Percentiles rank a stretch among this genome's conserved stretches.
Evolutionary conservation across 2,329 filamentous ascomycete species (phyloP).

Genomic region (Colletotrichum sp.): DNA sequence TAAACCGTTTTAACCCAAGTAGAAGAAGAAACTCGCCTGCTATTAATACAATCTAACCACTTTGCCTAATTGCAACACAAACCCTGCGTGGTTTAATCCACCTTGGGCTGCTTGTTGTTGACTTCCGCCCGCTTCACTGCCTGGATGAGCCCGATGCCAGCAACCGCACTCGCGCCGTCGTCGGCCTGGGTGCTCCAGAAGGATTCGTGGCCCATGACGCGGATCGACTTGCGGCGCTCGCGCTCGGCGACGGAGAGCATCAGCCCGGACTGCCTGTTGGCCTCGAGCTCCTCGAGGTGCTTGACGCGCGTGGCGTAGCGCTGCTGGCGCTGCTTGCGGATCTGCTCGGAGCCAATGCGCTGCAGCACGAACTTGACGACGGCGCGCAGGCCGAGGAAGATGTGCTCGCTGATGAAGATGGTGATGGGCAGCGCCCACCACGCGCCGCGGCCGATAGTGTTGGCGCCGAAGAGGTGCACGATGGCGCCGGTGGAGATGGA

Average conservation of each 20-base stretch:
- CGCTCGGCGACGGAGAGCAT: slow-evolving; percentile 38
- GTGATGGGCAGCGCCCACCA: slow-evolving; percentile 72
- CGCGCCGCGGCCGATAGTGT: slow-evolving; percentile 58
- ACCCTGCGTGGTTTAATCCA: not conserved
- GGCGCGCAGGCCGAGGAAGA: slow-evolving; percentile 67
- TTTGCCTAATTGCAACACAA: not conserved
- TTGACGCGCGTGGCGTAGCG: slow-evolving; percentile 41
- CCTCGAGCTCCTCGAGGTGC: slow-evolving; percentile 46
- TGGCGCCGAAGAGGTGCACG: slow-evolving; percentile 72
- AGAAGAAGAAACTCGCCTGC: not conserved
- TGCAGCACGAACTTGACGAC: slow-evolving; percentile 40
- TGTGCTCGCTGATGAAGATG: slow-evolving; percentile 76
- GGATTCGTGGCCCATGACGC: slow-evolving; percentile 34
- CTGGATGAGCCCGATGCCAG: slow-evolving; percentile 38
- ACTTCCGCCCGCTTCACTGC: slow-evolving; percentile 25
- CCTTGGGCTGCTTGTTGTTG: slow-evolving; percentile 12
- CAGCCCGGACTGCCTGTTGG: slow-evolving; percentile 36
- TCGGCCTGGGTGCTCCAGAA: slow-evolving; percentile 50
- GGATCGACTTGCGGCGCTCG: slow-evolving; percentile 41
- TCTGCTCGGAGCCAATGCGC: slow-evolving; percentile 43
- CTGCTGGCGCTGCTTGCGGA: slow-evolving; percentile 43
- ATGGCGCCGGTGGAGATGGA: slow-evolving; percentile 75
- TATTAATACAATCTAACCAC: not conserved
- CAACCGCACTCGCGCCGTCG: slow-evolving; percentile 39
- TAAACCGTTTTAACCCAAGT: not conserved